phyloP scores from a whole-genome alignment of 2,329 filamentous ascomycete genomes.

The Ophioceras dolichostomum region DNA sequence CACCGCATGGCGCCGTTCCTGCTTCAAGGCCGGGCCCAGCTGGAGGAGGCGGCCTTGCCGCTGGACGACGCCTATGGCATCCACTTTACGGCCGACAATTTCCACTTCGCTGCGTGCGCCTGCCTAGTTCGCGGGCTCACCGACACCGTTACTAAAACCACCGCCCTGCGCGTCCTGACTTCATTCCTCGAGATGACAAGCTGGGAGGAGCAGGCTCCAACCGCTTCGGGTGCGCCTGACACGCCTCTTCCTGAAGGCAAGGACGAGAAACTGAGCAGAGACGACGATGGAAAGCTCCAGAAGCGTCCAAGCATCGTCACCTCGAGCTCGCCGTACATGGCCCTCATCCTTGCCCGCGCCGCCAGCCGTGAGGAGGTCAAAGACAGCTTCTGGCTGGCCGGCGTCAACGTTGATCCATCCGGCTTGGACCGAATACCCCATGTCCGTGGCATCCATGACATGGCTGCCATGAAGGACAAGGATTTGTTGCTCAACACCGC shows the following conservation, averaged over 20 bases:
- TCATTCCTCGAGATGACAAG: conserved; percentile 46
- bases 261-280: too few species aligned
- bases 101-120: conserved; percentile 55
- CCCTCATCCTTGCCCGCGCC: conserved; percentile 44
- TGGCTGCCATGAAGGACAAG: conserved; percentile 40
- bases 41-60: conserved; percentile 49
- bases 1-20: conserved; percentile 47
- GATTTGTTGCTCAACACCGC: conserved; percentile 51
- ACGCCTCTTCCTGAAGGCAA: too few species aligned
- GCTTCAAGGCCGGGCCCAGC: conserved; percentile 44
- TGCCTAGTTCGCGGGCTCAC: conserved; percentile 52
- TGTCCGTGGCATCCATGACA: conserved; percentile 27
- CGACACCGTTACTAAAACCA: conserved; percentile 45
- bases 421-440: conserved; percentile 25
- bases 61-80: conserved; percentile 56
- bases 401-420: conserved; percentile 35
- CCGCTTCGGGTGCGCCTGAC: conserved; percentile 3
- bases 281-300: too few species aligned
- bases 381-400: conserved; percentile 49
- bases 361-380: conserved; percentile 46
- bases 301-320: conserved; percentile 19
- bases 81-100: conserved; percentile 50
- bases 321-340: conserved; percentile 43
- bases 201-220: conserved; percentile 11
- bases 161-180: conserved; percentile 46